phyloP scores from a whole-genome alignment of 441 rosid genomes.

The Bocquillonia castaneifolia region DNA sequence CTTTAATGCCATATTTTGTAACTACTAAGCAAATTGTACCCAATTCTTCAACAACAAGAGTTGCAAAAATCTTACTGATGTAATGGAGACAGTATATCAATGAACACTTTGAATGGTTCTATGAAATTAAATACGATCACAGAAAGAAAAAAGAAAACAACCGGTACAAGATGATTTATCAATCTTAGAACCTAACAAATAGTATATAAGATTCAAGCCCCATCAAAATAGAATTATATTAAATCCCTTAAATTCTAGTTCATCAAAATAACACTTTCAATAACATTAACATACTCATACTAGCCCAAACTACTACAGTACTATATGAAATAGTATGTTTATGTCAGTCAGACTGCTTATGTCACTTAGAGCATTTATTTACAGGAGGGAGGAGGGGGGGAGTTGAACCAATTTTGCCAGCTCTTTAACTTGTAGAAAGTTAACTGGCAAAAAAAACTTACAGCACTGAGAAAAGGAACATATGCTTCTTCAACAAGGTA shows the following conservation, averaged over 20 bases:
- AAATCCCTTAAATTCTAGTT: not conserved
- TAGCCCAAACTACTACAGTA: not conserved
- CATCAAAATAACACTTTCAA: not conserved
- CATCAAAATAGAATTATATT: not conserved
- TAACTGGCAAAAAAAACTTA: conserved; percentile 41
- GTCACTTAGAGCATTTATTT: not conserved
- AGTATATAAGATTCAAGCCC: not conserved
- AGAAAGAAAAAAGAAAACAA: not conserved
- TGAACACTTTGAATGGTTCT: not conserved
- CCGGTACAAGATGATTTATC: not conserved
- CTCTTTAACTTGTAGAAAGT: not conserved
- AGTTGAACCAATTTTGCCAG: not conserved
- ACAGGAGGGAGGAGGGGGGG: not conserved
- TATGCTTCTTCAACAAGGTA: conserved; percentile 83
- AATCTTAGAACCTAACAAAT: not conserved
- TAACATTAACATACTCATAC: not conserved
- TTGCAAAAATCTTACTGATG: not conserved
- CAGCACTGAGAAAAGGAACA: conserved; percentile 63
- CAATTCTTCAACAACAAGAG: not conserved
- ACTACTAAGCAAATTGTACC: conserved; percentile 7
- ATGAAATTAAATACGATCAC: not conserved
- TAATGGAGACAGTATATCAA: not conserved
- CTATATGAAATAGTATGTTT: not conserved
- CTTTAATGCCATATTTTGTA: not conserved
- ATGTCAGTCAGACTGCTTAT: not conserved